These are phyloP conservation scores for Cystoderma amianthinum DNA, from an alignment of 768 basidiomycete genomes.

Conservation along the genomic window DNA sequence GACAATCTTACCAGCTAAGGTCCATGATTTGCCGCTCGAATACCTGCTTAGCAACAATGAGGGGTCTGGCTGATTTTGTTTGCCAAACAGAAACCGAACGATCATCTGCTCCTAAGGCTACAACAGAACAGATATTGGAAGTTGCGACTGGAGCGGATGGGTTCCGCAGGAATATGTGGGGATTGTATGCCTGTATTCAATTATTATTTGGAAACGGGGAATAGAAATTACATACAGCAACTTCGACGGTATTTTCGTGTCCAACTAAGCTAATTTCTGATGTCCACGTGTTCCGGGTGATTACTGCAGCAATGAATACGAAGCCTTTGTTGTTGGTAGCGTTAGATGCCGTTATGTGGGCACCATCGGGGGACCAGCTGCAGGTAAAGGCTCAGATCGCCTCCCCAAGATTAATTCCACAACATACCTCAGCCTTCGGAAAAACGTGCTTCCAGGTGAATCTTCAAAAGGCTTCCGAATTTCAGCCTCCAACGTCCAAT, in stretches of 20 bases:
- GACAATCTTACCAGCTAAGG: conserved; percentile 71
- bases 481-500: conserved; percentile 83
- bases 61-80: conserved; percentile 83
- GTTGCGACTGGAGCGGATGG: conserved; percentile 60
- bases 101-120: conserved; percentile 92
- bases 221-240: conserved; percentile 55
- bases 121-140: conserved; percentile 83
- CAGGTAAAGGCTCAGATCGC: background rate
- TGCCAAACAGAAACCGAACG: conserved; percentile 95
- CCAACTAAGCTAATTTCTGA: conserved; percentile 93
- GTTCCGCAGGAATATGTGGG: conserved; percentile 86
- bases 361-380: conserved; percentile 99
- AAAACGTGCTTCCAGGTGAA: conserved; percentile 93
- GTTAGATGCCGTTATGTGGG: conserved; percentile 95
- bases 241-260: conserved; percentile 95
- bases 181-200: conserved; percentile 74
- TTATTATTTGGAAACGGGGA: conserved; percentile 3
- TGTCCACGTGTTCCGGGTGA: conserved; percentile 83
- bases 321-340: conserved; percentile 95
- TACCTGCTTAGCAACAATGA: conserved; percentile 90
- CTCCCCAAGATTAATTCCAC: too few relatives aligned
- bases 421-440: conserved; percentile 75
- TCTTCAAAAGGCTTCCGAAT: conserved; percentile 88
- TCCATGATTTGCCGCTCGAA: conserved; percentile 96
- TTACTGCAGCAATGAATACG: conserved; percentile 96